Evolutionary conservation across 2,329 filamentous ascomycete genomes (phyloP), one percentile per base, ranked within the genome.

Genomic region (Hirsutella rhossiliensis): DNA sequence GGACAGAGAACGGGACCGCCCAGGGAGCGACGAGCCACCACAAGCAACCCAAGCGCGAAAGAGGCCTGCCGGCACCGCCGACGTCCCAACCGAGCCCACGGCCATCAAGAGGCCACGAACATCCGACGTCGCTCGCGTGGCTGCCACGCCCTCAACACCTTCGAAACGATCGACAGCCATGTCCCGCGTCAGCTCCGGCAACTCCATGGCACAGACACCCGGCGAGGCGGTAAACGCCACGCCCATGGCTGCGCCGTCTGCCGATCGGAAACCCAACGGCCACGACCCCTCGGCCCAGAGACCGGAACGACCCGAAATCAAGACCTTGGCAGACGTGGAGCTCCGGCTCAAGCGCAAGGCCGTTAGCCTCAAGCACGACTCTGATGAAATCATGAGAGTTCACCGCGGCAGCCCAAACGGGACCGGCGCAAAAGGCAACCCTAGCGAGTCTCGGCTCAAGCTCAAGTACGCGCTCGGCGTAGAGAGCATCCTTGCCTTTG

Each of bases 171-270:
- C 68, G 13, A 62, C 65, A 2, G 57, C 71, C 44, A 76, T 76
- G 72, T 72, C 68, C 5, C 69, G 73, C 4, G 72, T 69, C 30
- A 65, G 71, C 42, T 76, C 75, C 1, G 73, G 59, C 54, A 73
- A 71, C 52, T 77, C 73, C 1, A 62, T 71, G 47, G 67, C 64
- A 8, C 63, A 69, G 37, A 77, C 75, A 1, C 73, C 75, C 0
- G 69, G 71, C 18, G 68, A 69, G 8, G 51, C 61, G 3, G 62
- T 62, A 40, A 66, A 47, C 46, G 53, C 52, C 34, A 61, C 60
- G 6, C 58, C 58, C 3, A 53, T 54, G 8, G 52, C 59, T 5
- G 47, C 54, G 0, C 48, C 50, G 9, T 47, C 55, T 7, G 50
- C 48, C 12, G 60, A 62, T 13, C 56, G 55, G 17, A 52, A 52